These are phyloP conservation scores for Asterophora lycoperdoides DNA, from an alignment of 768 basidiomycete species.

Conservation along the genomic window DNA sequence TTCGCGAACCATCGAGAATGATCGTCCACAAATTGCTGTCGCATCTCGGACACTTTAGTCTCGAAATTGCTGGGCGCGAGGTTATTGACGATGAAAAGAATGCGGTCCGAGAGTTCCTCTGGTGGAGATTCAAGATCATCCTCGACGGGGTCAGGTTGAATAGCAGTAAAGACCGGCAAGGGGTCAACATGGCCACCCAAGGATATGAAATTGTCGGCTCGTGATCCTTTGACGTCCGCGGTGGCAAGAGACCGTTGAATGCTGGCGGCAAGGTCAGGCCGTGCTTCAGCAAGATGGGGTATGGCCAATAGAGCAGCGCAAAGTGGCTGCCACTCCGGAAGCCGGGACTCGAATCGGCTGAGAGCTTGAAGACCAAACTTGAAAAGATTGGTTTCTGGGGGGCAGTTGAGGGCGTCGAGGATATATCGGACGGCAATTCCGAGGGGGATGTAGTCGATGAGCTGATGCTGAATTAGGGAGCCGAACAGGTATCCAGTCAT, in stretches of 20 bases:
- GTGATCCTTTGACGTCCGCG: slow-evolving; percentile 42
- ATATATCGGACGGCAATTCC: slow-evolving; percentile 97
- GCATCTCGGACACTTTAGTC: slow-evolving; percentile 81
- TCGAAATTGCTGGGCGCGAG: slow-evolving; percentile 94
- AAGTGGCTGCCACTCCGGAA: slow-evolving; percentile 89
- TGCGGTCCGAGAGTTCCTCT: slow-evolving; percentile 87
- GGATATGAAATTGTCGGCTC: slow-evolving; percentile 32
- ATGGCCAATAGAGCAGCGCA: slow-evolving; percentile 87
- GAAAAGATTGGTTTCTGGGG: slow-evolving; percentile 90
- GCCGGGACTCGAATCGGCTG: slow-evolving; percentile 77
- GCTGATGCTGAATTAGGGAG: slow-evolving; percentile 87
- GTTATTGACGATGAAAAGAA: slow-evolving; percentile 98
- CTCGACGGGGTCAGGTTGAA: slow-evolving; percentile 67
- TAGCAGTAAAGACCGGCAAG: slow-evolving; percentile 66
- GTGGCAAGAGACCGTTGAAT: slow-evolving; percentile 69
- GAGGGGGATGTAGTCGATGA: slow-evolving; percentile 91
- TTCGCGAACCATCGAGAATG: slow-evolving; percentile 96
- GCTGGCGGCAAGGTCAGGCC: slow-evolving; percentile 72
- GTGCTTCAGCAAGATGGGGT: slow-evolving; percentile 78
- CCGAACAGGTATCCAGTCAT: slow-evolving; percentile 98
- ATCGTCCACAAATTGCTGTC: slow-evolving; percentile 73
- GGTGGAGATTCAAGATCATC: slow-evolving; percentile 64
- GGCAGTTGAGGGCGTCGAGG: slow-evolving; percentile 86
- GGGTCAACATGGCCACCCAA: slow-evolving; percentile 33
- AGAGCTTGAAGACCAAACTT: slow-evolving; percentile 93